Evolutionary conservation across 106 monocot species (phyloP).

Genomic region (Apostasia shenzhenica): DNA sequence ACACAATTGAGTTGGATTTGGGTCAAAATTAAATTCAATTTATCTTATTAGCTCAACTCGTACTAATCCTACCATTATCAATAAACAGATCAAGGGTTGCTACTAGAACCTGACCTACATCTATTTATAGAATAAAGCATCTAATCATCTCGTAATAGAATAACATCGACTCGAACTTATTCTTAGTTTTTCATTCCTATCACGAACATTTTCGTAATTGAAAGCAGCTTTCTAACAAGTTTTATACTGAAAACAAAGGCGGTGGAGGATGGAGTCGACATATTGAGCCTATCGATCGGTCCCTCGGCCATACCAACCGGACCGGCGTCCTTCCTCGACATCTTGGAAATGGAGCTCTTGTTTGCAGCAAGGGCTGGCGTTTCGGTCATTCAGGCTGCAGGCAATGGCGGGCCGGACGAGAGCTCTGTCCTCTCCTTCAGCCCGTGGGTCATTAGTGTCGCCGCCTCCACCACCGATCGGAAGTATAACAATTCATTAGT

Average conservation of each 20-base stretch:
- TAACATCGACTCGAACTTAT: not conserved
- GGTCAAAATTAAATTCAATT: too few relatives aligned
- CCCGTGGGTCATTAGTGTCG: conserved; percentile 79
- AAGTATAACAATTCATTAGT: conserved; percentile 53
- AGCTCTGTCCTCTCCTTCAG: conserved; percentile 70
- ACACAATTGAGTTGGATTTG: too few relatives aligned
- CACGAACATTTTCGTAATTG: not conserved
- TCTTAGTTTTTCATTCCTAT: not conserved
- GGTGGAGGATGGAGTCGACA: conserved; percentile 80
- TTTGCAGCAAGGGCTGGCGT: conserved; percentile 71
- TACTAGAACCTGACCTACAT: too few relatives aligned
- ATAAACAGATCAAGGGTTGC: too few relatives aligned
- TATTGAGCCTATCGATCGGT: conserved; percentile 60
- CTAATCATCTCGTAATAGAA: too few relatives aligned
- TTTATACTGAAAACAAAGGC: conserved; percentile 25
- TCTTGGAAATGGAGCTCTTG: conserved; percentile 60
- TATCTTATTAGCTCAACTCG: too few relatives aligned
- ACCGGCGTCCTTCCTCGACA: conserved; percentile 55
- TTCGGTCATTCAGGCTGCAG: conserved; percentile 63
- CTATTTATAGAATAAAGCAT: too few relatives aligned
- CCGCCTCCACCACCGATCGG: conserved; percentile 61
- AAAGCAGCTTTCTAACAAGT: not conserved
- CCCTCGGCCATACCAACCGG: conserved; percentile 47
- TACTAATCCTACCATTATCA: too few relatives aligned
- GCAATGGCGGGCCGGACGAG: conserved; percentile 56